These are phyloP conservation scores for Furcasterigmium sp. DNA, from an alignment of 2,329 filamentous ascomycete species.

Conservation along the genomic window DNA sequence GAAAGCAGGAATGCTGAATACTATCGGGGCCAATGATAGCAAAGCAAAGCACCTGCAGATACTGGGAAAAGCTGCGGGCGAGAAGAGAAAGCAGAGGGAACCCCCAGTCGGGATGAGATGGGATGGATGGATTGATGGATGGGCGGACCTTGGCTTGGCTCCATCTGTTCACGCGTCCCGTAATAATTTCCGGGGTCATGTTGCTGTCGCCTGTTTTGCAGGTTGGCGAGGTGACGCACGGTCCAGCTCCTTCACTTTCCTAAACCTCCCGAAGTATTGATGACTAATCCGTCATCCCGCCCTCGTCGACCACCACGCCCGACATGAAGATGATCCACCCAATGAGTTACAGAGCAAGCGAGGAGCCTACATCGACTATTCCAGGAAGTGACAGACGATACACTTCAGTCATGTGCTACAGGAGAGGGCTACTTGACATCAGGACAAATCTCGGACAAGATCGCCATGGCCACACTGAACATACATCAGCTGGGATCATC, in stretches of 20 bases:
- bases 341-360: too few relatives aligned
- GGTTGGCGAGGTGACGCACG: constrained; percentile 2
- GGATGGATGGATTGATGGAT: background rate
- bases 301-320: too few relatives aligned
- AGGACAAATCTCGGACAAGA: too few relatives aligned
- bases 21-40: background rate
- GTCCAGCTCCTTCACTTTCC: background rate
- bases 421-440: too few relatives aligned
- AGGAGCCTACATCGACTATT: too few relatives aligned
- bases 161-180: background rate
- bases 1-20: background rate
- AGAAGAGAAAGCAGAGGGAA: too few relatives aligned
- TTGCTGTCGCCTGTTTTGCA: background rate
- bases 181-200: constrained; percentile 1
- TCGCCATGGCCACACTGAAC: too few relatives aligned
- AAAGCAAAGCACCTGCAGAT: background rate
- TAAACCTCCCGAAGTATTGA: background rate
- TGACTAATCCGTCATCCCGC: too few relatives aligned
- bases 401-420: too few relatives aligned
- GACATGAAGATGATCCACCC: too few relatives aligned
- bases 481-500: background rate
- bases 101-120: too few relatives aligned
- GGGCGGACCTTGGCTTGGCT: background rate
- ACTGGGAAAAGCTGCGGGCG: background rate
- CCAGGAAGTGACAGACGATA: too few relatives aligned